These are phyloP conservation scores for Simplicillium sp. DNA, from an alignment of 2,329 filamentous ascomycete species.

Conservation along the genomic window DNA sequence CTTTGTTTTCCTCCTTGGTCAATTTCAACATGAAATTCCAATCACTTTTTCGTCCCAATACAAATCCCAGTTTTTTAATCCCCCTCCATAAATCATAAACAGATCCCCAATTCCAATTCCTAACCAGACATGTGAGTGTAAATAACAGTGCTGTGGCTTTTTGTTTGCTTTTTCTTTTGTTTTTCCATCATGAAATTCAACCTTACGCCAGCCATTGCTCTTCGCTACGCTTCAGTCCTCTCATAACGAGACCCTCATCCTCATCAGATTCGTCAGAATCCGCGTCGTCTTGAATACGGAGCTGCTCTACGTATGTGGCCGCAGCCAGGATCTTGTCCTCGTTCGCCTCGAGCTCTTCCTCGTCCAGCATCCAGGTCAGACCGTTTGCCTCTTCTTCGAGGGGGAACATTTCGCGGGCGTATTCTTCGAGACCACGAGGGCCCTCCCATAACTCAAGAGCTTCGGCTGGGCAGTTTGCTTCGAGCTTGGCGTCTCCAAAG, in stretches of 20 bases:
- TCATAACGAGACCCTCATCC: constrained; percentile 50
- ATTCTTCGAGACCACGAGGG: constrained; percentile 83
- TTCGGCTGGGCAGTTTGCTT: constrained; percentile 59
- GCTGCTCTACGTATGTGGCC: constrained; percentile 25
- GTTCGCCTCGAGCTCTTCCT: constrained; percentile 30
- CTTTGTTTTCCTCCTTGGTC: background rate
- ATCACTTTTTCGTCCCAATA: background rate
- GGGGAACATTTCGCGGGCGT: constrained; percentile 86
- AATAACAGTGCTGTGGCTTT: no score
- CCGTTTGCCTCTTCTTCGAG: constrained; percentile 93
- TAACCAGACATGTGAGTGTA: no score
- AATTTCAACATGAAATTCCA: background rate
- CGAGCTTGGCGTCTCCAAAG: constrained; percentile 48
- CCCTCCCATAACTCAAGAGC: constrained; percentile 85
- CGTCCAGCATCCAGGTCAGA: constrained; percentile 77
- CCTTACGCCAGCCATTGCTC: constrained; percentile 48
- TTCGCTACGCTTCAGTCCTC: constrained; percentile 45
- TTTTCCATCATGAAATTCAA: background rate
- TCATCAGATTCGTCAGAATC: constrained; percentile 39
- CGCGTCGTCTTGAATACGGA: constrained; percentile 30
- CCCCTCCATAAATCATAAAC: no score
- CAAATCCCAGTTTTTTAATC: background rate
- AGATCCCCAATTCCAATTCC: no score
- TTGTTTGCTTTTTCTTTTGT: background rate
- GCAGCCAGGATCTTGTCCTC: constrained; percentile 25